phyloP scores from a whole-genome alignment of 225 moss, liverwort and hornwort genomes.

The Antitrichia curtipendula region DNA sequence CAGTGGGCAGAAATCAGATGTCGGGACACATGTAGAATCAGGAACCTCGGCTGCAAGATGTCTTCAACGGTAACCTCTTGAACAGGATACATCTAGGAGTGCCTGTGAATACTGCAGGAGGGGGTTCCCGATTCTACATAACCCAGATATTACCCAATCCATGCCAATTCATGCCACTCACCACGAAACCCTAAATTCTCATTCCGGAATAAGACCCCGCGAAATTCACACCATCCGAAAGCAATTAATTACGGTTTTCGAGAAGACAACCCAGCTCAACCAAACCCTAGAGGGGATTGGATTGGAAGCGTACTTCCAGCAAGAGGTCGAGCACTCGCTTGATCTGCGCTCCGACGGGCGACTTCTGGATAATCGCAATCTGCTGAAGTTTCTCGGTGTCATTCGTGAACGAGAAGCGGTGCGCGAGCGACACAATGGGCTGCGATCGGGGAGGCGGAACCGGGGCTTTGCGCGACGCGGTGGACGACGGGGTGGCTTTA shows the following conservation, averaged over 20 bases:
- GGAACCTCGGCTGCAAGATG: background rate
- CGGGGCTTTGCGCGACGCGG: constrained; percentile 51
- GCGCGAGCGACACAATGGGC: constrained; percentile 54
- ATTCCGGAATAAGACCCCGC: background rate
- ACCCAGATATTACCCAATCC: background rate
- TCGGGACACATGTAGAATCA: background rate
- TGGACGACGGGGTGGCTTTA: background rate
- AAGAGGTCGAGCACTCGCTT: constrained; percentile 71
- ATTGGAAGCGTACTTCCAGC: constrained; percentile 43
- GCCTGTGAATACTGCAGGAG: background rate
- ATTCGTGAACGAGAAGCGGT: constrained; percentile 69
- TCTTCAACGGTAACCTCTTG: background rate
- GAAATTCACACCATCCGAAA: background rate
- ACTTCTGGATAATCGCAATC: constrained; percentile 68
- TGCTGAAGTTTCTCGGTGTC: constrained; percentile 83
- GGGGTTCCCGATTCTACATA: too few relatives aligned
- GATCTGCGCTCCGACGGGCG: constrained; percentile 76
- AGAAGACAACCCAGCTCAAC: background rate
- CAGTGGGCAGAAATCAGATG: background rate
- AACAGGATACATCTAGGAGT: background rate
- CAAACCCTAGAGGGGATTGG: background rate
- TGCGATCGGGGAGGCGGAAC: constrained; percentile 32
- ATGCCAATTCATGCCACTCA: background rate
- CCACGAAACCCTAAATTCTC: background rate
- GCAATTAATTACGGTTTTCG: background rate